A percentile compares a stretch with the other conserved stretches of the same genome.
Conservation (phyloP, 805 yeast species). For the Diddensiella santjacobensis region DNA sequence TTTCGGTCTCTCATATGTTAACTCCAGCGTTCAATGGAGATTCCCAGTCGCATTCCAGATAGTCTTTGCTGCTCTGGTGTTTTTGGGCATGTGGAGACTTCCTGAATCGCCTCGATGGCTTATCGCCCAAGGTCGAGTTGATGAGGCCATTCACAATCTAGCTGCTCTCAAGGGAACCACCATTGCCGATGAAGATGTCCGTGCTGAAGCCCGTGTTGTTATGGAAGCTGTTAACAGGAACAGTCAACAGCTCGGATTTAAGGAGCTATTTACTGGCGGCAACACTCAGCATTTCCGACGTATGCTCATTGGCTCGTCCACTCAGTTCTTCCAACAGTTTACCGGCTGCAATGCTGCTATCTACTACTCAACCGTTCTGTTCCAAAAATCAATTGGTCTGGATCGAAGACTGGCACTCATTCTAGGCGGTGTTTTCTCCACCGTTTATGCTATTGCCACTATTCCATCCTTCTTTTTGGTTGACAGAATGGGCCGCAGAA, state of each 20-base stretch:
- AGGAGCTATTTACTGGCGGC: constrained; percentile 40
- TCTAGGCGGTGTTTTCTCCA: constrained; percentile 26
- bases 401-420: constrained; percentile 19
- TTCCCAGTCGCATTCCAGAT: constrained; percentile 74
- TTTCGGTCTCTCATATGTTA: constrained; percentile 63
- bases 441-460: constrained; percentile 24
- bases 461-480: constrained; percentile 36
- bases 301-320: constrained; percentile 57
- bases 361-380: constrained; percentile 25
- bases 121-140: constrained; percentile 60
- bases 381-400: constrained; percentile 19
- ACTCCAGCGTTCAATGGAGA: constrained; percentile 56
- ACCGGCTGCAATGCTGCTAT: constrained; percentile 33
- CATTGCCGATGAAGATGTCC: constrained; percentile 12
- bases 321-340: constrained; percentile 43
- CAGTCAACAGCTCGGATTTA: constrained; percentile 19
- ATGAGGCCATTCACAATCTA: constrained; percentile 46
- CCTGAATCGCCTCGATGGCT: constrained; percentile 90
- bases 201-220: constrained; percentile 19
- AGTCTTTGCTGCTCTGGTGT: constrained; percentile 46
- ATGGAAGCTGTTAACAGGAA: constrained; percentile 19
- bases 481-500: constrained; percentile 57
- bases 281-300: constrained; percentile 60
- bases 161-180: constrained; percentile 39
- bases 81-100: constrained; percentile 55